Evolutionary conservation across 768 basidiomycete species (phyloP), one percentile per base, ranked within the genome.

Genomic region (Agaricus subrufescens): DNA sequence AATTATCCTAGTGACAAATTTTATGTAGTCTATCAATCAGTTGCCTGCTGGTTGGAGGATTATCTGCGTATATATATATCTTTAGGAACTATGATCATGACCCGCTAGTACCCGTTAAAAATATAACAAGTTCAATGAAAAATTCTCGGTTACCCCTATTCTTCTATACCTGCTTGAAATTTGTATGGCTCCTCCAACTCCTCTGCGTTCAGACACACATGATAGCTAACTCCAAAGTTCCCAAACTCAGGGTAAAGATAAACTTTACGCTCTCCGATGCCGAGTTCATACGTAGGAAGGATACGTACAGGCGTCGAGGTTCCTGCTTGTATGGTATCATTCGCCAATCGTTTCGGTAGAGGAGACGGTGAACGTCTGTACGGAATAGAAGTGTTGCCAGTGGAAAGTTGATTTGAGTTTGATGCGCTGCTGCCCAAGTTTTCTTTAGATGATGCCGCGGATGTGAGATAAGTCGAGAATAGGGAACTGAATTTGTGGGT

Each of bases 151-250:
- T 42, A 34, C 7, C 11, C 11, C 34, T 42, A 14, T 42, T 31
- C 29, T 12, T 4, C 46, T 9, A 12, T 34, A 29, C 14, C 6
- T 2, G 4, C 27, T n/a, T 29, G 23, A 15, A 56, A 34, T 23
- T 25, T 25, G 31, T 56, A 56, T 2, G 54, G 54, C 38, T 56
- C 54, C 37, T 43, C 31, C 29, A 56, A 23, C n/a, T 56, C 54
- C 1, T 56, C 54, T 27, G 14, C n/a, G 31, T 6, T 49, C 29
- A 30, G 34, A 31, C 54, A 49, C 6, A 44, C 30, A 34, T 49
- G 47, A 34, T 56, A 56, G 15, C 29, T 48, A 19, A 55, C 37
- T 7, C 47, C 54, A 8, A 43, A 44, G 34, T 39, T 49, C 4
- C 38, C 38, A n/a, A 38, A 40, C 19, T 56, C 54, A 11, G 53